A percentile compares a stretch with the other conserved stretches of the same genome.
Conservation (phyloP, 176 grass and related monocot genomes). For the Carex scoparia region DNA sequence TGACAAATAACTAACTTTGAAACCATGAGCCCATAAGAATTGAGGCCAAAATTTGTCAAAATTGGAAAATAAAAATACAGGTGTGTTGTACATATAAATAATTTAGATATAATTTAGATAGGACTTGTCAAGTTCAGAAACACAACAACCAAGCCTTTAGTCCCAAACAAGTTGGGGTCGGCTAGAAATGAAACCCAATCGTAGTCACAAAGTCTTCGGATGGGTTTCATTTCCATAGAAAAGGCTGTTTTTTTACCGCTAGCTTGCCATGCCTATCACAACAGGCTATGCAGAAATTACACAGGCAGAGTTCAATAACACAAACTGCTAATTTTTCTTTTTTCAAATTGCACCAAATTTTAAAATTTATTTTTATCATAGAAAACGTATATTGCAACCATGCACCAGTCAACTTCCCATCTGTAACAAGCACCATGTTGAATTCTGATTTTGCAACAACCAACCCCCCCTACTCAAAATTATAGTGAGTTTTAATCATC, state of each 20-base stretch:
- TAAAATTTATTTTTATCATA: neutral
- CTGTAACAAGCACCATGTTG: neutral
- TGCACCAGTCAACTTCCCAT: neutral
- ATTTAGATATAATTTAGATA: neutral
- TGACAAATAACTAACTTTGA: neutral
- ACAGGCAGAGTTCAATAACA: neutral
- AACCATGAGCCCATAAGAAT: neutral
- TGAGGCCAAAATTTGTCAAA: neutral
- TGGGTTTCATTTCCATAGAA: too few relatives aligned
- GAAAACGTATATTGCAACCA: neutral
- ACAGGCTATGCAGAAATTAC: too few relatives aligned
- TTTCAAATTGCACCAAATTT: neutral
- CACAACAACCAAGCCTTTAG: too few relatives aligned
- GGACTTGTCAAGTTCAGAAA: too few relatives aligned
- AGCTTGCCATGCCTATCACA: too few relatives aligned
- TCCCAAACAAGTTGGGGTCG: too few relatives aligned
- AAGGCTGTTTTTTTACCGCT: too few relatives aligned
- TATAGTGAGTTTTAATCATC: neutral
- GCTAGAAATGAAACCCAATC: too few relatives aligned
- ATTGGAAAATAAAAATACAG: neutral
- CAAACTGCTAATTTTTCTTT: neutral
- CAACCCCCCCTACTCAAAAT: neutral
- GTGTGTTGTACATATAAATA: neutral
- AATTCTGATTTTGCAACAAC: neutral
- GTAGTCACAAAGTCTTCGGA: too few relatives aligned